Base-by-base conservation (phyloP, 768 basidiomycete genomes). In the Candolleomyces efflorescens region DNA sequence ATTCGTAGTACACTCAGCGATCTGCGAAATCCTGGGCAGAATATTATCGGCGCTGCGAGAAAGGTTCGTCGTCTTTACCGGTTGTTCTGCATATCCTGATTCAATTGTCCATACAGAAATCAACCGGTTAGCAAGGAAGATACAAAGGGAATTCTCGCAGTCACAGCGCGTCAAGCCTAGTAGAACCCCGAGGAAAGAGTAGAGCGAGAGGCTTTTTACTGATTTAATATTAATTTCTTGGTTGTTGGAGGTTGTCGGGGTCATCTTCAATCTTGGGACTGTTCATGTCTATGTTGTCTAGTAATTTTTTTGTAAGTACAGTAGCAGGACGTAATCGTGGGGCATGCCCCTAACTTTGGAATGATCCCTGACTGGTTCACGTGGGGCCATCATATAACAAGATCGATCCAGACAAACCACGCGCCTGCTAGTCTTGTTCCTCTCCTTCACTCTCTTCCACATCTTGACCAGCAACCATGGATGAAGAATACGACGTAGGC, bases 401-500 rank as follows among this genome's bases (percentile, higher is more conserved):
- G 58, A 59, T 59, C 58, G 58, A 59, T 59, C 57, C 57, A 58
- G 20, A 5, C 15, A 22, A 15, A 46, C 55, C n/a, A 58, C 27
- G 36, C 59, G 22, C 53, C 56, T 54, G 26, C 24, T 58, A 50
- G 63, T 63, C 54, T 63, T 59, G 64, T 65, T 62, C 64, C 58
- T 59, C 59, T 64, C 65, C 59, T 63, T 63, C 65, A 62, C 43
- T 57, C 50, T 50, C 54, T 60, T 57, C 60, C 56, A 23, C 23
- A 41, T 59, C 51, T 48, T 32, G 23, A 60, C 49, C 44, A 56
- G 20, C 55, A 63, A 78, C 67, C 73, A 97, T 99, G 96, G 96
- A 99, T 89, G 96, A 98, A 81, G 90, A 92, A 81, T 98, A 98
- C 78, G 95, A 98, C 74, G 95, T 97, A 72, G 61, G 73, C 67